Percentiles rank a stretch among this genome's conserved stretches.
phyloP scores from a whole-genome alignment of 805 yeast genomes.

The Zygoascus flipseniorum region DNA sequence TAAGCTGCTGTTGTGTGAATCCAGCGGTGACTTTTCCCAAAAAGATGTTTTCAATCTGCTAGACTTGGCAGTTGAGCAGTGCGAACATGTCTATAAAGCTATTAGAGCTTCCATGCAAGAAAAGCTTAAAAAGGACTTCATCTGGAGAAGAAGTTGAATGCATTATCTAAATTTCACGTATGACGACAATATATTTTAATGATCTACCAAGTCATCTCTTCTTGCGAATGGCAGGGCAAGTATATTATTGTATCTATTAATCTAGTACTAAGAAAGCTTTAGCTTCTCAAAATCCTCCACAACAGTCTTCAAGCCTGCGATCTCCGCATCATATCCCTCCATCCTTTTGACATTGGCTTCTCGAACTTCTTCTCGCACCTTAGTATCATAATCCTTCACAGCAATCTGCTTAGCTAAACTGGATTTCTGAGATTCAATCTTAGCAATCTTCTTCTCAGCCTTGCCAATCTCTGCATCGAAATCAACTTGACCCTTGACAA shows the following conservation, averaged over 20 bases:
- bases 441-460: conserved; percentile 67
- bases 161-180: too few relatives aligned
- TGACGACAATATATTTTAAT: not conserved
- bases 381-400: conserved; percentile 71
- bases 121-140: conserved; percentile 44
- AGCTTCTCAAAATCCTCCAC: conserved; percentile 76
- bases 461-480: conserved; percentile 83
- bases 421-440: conserved; percentile 50
- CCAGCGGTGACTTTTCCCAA: conserved; percentile 61
- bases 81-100: conserved; percentile 36
- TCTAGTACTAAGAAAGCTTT: conserved; percentile 36
- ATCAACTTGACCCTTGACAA: conserved; percentile 92
- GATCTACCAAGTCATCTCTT: too few relatives aligned
- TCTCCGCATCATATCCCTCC: conserved; percentile 72
- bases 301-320: conserved; percentile 81
- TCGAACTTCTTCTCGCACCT: conserved; percentile 76
- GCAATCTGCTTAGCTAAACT: conserved; percentile 61
- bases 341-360: conserved; percentile 62
- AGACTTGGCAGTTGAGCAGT: conserved; percentile 42
- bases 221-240: too few relatives aligned
- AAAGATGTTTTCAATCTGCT: conserved; percentile 44
- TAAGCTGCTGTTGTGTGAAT: conserved; percentile 59
- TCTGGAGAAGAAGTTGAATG: conserved; percentile 38
- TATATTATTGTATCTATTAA: not conserved
- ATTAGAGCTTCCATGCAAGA: conserved; percentile 42